Percentiles rank a stretch among this genome's conserved stretches.
These are phyloP conservation scores for Boechera stricta DNA, from an alignment of 345 rosid species.

Conservation along the genomic window DNA sequence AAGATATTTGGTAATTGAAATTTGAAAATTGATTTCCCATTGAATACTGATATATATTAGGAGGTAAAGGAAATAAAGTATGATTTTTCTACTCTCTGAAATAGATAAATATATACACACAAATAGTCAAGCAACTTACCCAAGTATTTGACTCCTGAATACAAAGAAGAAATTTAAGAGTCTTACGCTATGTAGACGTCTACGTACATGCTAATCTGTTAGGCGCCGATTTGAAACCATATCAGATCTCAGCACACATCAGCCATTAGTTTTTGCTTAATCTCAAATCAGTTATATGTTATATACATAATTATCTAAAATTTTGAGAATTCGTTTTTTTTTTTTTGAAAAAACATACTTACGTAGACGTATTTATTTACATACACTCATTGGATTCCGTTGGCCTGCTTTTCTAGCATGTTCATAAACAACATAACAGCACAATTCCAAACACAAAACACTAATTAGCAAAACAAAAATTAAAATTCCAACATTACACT, in stretches of 20 bases:
- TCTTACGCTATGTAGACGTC: constrained; percentile 36
- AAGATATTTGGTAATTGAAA: not conserved
- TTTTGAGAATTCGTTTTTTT: not conserved
- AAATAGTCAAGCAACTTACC: constrained; percentile 35
- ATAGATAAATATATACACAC: not conserved
- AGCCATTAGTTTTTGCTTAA: not conserved
- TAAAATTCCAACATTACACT: not conserved
- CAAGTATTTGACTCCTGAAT: constrained; percentile 32
- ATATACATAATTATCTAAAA: not conserved
- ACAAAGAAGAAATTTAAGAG: constrained; percentile 24
- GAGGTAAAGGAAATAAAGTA: not conserved
- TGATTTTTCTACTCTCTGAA: not conserved
- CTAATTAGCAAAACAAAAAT: not conserved
- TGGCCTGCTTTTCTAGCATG: not conserved
- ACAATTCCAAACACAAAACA: not conserved
- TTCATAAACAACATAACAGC: not conserved
- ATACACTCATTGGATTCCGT: not conserved
- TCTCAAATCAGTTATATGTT: not conserved
- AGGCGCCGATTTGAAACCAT: constrained; percentile 33
- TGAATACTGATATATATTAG: not conserved
- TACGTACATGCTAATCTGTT: constrained; percentile 28
- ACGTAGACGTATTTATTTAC: not conserved
- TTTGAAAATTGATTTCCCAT: not conserved
- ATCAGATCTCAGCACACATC: constrained; percentile 1
- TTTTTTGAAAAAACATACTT: not conserved